phyloP scores from a whole-genome alignment of 2,329 filamentous ascomycete species.

The Ophiostoma ulmi region DNA sequence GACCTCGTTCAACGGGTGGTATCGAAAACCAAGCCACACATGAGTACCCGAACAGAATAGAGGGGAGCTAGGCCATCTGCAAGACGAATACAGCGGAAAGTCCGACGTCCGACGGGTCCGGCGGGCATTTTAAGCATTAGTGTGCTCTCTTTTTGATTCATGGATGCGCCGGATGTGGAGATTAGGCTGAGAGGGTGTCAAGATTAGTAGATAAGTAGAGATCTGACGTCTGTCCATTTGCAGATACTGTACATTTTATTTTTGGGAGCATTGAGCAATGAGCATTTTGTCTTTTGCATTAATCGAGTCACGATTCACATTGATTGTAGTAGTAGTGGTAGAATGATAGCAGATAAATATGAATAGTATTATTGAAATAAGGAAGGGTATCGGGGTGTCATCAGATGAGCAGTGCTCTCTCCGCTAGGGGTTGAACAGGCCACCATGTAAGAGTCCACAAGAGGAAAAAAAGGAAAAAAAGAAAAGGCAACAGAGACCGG shows the following conservation, averaged over 20 bases:
- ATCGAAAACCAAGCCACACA: not conserved
- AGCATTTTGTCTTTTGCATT: not conserved
- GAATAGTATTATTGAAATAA: not conserved
- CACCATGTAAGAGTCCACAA: slow-evolving; percentile 13
- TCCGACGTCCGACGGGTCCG: slow-evolving; percentile 4
- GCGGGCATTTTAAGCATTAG: not conserved
- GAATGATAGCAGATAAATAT: not conserved
- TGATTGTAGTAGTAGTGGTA: not conserved
- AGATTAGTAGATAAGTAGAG: too few relatives aligned
- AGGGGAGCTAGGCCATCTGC: not conserved
- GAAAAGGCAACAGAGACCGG: not conserved
- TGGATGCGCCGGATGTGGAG: not conserved
- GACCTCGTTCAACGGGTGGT: slow-evolving; percentile 2
- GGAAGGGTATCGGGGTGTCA: slow-evolving; percentile 14
- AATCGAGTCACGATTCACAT: not conserved
- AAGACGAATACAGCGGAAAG: not conserved
- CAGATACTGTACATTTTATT: not conserved
- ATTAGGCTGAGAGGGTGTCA: not conserved
- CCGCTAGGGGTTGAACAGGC: not conserved
- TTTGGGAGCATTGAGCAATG: not conserved
- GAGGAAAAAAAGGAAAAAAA: not conserved
- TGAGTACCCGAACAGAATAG: not conserved
- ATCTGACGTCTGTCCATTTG: not conserved
- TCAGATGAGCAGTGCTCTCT: not conserved
- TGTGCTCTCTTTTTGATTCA: not conserved